These are phyloP conservation scores for Hydnomerulius pinastri DNA, from an alignment of 768 basidiomycete species.

Conservation along the genomic window DNA sequence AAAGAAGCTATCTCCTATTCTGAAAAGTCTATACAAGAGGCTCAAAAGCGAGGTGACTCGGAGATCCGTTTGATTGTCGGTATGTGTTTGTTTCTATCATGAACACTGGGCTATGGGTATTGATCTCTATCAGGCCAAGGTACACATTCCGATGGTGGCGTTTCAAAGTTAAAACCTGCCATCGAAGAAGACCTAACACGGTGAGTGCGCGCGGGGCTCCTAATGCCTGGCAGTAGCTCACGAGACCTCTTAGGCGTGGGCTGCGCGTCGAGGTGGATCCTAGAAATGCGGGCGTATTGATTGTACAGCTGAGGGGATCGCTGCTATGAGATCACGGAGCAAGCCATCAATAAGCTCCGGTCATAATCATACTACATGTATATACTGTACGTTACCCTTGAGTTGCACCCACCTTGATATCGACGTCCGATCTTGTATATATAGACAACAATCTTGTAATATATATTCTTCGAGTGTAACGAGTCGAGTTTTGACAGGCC, in stretches of 20 bases:
- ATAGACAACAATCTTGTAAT: too few species aligned
- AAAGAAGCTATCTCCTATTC: constrained; percentile 83
- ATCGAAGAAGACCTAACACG: constrained; percentile 80
- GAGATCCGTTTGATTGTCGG: constrained; percentile 85
- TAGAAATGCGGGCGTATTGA: constrained; percentile 78
- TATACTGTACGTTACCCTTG: too few species aligned
- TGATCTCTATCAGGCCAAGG: constrained; percentile 66
- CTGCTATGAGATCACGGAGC: neutral
- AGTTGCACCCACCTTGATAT: too few species aligned
- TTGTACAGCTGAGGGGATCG: constrained; percentile 49
- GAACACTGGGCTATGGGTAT: neutral
- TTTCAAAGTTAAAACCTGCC: constrained; percentile 87
- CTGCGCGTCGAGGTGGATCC: constrained; percentile 76
- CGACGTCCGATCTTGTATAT: too few species aligned
- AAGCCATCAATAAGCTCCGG: too few species aligned
- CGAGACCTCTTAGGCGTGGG: constrained; percentile 51
- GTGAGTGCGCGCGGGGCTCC: constrained; percentile 39
- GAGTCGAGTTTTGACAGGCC: too few species aligned
- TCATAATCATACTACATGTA: too few species aligned
- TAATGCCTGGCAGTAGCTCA: neutral
- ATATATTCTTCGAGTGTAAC: too few species aligned
- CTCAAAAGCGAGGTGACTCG: constrained; percentile 57
- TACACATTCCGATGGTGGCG: constrained; percentile 74
- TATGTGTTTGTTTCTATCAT: constrained; percentile 34
- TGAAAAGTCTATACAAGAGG: constrained; percentile 67